Evolutionary conservation across 352 stramenopile genomes (phyloP).

Genomic region (Globisporangium heterothallicum): DNA sequence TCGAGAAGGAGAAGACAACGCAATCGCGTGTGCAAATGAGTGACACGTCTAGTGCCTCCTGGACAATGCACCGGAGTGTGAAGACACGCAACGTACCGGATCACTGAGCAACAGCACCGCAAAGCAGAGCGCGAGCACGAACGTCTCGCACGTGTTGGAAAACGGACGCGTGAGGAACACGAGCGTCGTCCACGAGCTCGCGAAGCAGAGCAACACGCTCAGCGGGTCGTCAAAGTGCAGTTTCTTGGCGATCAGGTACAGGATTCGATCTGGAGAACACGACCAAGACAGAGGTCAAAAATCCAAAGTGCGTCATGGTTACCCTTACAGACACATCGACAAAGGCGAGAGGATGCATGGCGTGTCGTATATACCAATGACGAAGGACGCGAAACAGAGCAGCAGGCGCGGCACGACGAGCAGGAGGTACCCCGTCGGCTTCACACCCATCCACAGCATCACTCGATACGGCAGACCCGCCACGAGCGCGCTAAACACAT

Average conservation of each 20-base stretch:
- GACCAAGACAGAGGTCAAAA: too few relatives aligned
- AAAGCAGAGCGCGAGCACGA: conserved; percentile 57
- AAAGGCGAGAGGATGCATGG: too few relatives aligned
- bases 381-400: conserved; percentile 56
- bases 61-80: too few relatives aligned
- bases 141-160: conserved; percentile 73
- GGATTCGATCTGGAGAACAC: conserved; percentile 20
- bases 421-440: conserved; percentile 33
- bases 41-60: too few relatives aligned
- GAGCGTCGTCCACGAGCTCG: conserved; percentile 64
- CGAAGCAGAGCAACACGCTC: conserved; percentile 40
- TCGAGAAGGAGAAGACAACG: background rate
- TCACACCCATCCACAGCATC: conserved; percentile 30
- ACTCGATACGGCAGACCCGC: conserved; percentile 45
- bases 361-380: conserved; percentile 28
- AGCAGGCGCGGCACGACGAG: conserved; percentile 54
- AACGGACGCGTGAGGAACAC: conserved; percentile 72
- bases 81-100: conserved; percentile 35
- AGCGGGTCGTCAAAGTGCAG: conserved; percentile 15
- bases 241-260: conserved; percentile 37
- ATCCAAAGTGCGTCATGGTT: too few relatives aligned
- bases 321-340: too few relatives aligned
- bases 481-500: conserved; percentile 30
- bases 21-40: background rate
- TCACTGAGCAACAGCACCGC: conserved; percentile 41